Conservation (phyloP, 257 asterid genomes). For the Marsdenia floribunda region DNA sequence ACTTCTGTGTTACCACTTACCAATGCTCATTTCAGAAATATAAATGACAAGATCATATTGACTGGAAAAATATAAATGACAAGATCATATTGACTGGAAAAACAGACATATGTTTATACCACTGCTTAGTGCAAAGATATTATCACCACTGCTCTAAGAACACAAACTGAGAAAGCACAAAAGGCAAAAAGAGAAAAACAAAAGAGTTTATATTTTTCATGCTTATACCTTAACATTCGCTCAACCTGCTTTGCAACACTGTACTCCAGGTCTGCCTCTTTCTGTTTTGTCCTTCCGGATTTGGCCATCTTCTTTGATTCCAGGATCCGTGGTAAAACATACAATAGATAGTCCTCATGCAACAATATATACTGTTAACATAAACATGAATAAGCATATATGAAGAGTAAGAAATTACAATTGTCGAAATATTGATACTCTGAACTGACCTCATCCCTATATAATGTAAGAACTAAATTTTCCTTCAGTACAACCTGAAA, state of each 20-base stretch:
- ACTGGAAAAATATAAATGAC: background rate
- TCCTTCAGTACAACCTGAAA: constrained; percentile 94
- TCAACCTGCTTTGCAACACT: constrained; percentile 99
- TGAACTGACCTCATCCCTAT: constrained; percentile 91
- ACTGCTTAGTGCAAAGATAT: background rate
- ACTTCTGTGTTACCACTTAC: background rate
- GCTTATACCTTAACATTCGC: constrained; percentile 93
- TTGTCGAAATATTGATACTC: background rate
- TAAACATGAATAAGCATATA: constrained; percentile 6
- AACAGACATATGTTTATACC: background rate
- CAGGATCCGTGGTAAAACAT: constrained; percentile 83
- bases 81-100: background rate
- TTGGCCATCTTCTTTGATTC: constrained; percentile 98
- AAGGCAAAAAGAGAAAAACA: background rate
- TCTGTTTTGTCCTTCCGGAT: constrained; percentile 91
- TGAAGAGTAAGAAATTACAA: background rate
- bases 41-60: background rate
- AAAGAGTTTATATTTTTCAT: background rate
- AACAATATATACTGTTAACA: constrained; percentile 63
- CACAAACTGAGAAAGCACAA: constrained; percentile 9
- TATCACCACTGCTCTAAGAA: background rate
- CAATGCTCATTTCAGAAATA: background rate
- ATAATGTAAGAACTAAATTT: constrained; percentile 77
- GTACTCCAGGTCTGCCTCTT: constrained; percentile 97
- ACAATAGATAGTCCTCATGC: constrained; percentile 91